Conservation (phyloP, 2,329 filamentous ascomycete genomes). For the Pyrenophora graminea region DNA sequence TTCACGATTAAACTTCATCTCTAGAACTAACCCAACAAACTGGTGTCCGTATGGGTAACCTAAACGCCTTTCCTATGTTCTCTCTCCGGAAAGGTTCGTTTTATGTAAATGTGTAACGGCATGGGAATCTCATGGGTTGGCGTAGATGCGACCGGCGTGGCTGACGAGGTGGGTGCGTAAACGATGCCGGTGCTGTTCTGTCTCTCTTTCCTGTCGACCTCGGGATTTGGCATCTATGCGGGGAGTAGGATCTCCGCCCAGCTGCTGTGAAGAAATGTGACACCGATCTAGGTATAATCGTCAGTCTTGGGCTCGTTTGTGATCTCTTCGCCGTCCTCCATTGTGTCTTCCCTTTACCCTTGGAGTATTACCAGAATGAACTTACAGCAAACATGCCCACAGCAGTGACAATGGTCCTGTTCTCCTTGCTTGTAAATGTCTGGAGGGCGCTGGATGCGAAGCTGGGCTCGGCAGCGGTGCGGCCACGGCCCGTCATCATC, state of each 20-base stretch:
- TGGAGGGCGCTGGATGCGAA: slow-evolving; percentile 48
- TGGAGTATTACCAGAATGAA: slow-evolving; percentile 1
- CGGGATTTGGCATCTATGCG: slow-evolving; percentile 43
- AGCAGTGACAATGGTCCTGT: slow-evolving; percentile 54
- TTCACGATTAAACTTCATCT: too few relatives aligned
- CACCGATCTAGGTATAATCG: slow-evolving; percentile 48
- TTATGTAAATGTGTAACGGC: too few relatives aligned
- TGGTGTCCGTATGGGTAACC: too few relatives aligned
- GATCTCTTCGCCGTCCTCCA: too few relatives aligned
- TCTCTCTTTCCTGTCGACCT: neutral
- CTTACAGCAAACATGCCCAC: slow-evolving; percentile 58
- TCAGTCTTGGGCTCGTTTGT: slow-evolving; percentile 20
- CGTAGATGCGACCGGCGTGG: too few relatives aligned
- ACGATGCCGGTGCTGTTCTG: too few relatives aligned
- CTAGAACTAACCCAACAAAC: too few relatives aligned
- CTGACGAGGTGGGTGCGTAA: too few relatives aligned
- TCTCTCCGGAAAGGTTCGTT: too few relatives aligned
- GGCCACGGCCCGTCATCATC: slow-evolving; percentile 31
- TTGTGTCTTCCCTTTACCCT: neutral
- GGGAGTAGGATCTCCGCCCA: slow-evolving; percentile 58
- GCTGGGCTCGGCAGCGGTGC: slow-evolving; percentile 40
- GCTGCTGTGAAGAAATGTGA: slow-evolving; percentile 58
- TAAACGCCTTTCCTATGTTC: too few relatives aligned
- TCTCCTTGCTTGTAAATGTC: slow-evolving; percentile 53
- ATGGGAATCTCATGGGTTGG: too few relatives aligned